Conservation (phyloP, 208 protist genomes). For the Leishmania arabica region DNA sequence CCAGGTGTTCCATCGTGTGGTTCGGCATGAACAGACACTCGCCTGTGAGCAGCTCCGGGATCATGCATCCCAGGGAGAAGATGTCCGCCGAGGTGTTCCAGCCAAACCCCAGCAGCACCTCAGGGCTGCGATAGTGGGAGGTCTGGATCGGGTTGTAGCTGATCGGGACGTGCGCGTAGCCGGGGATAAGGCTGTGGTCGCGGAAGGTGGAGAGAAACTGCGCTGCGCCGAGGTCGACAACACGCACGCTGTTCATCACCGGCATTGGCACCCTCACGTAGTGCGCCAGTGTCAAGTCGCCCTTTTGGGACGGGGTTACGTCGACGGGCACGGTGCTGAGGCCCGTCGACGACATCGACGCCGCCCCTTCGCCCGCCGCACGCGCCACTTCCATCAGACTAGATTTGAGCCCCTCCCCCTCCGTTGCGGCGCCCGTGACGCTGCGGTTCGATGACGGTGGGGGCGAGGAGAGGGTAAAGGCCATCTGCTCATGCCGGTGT, state of each 20-base stretch:
- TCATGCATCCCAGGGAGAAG: slow-evolving; percentile 86
- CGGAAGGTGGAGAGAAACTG: slow-evolving; percentile 55
- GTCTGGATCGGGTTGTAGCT: slow-evolving; percentile 81
- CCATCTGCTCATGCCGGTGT: slow-evolving; percentile 28
- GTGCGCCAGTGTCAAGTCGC: slow-evolving; percentile 25
- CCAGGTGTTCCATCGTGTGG: slow-evolving; percentile 78
- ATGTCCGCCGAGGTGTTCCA: slow-evolving; percentile 75
- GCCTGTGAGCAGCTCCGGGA: slow-evolving; percentile 75
- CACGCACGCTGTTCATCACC: slow-evolving; percentile 63
- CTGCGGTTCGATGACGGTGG: background rate
- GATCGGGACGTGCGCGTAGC: slow-evolving; percentile 39
- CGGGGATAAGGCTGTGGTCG: slow-evolving; percentile 40
- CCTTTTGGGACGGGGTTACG: slow-evolving; percentile 19
- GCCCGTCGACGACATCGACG: slow-evolving; percentile 3
- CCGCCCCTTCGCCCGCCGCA: background rate
- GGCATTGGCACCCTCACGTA: slow-evolving; percentile 52
- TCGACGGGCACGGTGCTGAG: slow-evolving; percentile 29
- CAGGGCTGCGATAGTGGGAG: slow-evolving; percentile 77
- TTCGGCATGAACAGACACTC: slow-evolving; percentile 78
- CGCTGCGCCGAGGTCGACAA: slow-evolving; percentile 75
- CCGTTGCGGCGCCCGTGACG: background rate
- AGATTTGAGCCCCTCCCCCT: background rate
- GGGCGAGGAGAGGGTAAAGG: background rate
- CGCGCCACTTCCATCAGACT: background rate
- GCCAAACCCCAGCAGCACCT: slow-evolving; percentile 78